Evolutionary conservation across 2,329 filamentous ascomycete species (phyloP), one percentile per base, ranked within the genome.

Genomic region (Botrytis fabae): DNA sequence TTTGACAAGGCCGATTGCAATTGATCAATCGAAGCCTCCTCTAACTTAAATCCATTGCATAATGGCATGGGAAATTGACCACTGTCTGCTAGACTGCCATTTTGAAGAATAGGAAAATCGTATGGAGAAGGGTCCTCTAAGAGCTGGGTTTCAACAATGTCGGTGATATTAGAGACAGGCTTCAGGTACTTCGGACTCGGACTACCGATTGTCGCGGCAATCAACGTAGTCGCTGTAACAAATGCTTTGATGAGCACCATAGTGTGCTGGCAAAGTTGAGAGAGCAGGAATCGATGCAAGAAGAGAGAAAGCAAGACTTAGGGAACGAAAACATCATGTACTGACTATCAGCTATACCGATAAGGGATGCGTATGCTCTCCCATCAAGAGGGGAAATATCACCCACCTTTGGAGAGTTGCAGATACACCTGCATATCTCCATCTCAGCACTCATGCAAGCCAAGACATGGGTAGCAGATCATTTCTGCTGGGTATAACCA

Each of bases 1-100:
- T 81, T 80, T 10, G 77, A 77, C 85, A 93, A 85, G 44, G 86
- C 86, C 7, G 81, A 78, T 77, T 93, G 91, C 77, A 94, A 86
- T 74, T 91, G 82, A 75, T 92, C 90, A 75, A 93, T 91, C 10
- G 88, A 90, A 25, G 90, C 90, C 80, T 93, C 91, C 80, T 92
- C 90, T 25, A 93, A 83, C 65, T 84, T 82, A 76, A 92, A 85
- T 16, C 85, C 86, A 72, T 86, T 81, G 80, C 92, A 94, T 20
- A 80, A 80, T 0, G 83, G 85, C 90, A 93, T 91, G 3, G 89
- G 87, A 77, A 93, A 93, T 46, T 76, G 76, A 32, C 77, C 78
- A 44, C 70, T 77, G 38, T 76, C 71, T n/a, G 70, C 75, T 40
- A 63, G 54, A 14, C 80, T 80, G 70, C 78, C 76, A 76, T 80